Evolutionary conservation across 2,329 filamentous ascomycete species (phyloP).

Genomic region (Parascedosporium putredinis): DNA sequence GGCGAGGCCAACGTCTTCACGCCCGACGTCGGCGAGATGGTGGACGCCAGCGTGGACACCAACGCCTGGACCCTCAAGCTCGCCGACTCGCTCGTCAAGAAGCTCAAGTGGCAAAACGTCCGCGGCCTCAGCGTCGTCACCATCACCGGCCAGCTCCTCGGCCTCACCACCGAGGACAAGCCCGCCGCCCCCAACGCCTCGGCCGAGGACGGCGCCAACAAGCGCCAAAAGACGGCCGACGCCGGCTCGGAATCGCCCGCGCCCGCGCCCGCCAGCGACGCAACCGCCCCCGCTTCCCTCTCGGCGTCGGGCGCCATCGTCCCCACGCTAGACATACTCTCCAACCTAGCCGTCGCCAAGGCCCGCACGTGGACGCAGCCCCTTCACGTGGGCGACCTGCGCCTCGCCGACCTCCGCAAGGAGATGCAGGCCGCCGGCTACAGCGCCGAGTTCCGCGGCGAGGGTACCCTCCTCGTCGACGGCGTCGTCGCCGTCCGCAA

Average conservation of each 20-base stretch:
- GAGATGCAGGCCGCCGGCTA: constrained; percentile 76
- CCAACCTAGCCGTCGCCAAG: constrained; percentile 54
- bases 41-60: constrained; percentile 93
- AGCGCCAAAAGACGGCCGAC: constrained; percentile 33
- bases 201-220: constrained; percentile 35
- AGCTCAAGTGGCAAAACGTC: constrained; percentile 90
- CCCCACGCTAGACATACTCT: constrained; percentile 44
- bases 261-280: too few species aligned
- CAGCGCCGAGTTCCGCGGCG: constrained; percentile 83
- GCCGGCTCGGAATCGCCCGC: too few species aligned
- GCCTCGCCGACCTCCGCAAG: constrained; percentile 76
- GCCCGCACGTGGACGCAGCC: constrained; percentile 66
- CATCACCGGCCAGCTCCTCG: constrained; percentile 61
- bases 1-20: constrained; percentile 54
- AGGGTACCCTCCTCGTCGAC: constrained; percentile 85
- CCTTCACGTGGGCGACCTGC: constrained; percentile 86
- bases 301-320: constrained; percentile 24
- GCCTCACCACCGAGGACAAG: constrained; percentile 17
- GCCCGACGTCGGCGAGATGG: constrained; percentile 57
- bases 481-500: constrained; percentile 82
- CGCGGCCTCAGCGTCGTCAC: constrained; percentile 83
- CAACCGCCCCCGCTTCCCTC: constrained; percentile 12
- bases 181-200: constrained; percentile 23
- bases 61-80: constrained; percentile 95
- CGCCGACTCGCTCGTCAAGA: constrained; percentile 72